These are phyloP conservation scores for Fusarium sp. DNA, from an alignment of 2,329 filamentous ascomycete genomes.

Conservation along the genomic window DNA sequence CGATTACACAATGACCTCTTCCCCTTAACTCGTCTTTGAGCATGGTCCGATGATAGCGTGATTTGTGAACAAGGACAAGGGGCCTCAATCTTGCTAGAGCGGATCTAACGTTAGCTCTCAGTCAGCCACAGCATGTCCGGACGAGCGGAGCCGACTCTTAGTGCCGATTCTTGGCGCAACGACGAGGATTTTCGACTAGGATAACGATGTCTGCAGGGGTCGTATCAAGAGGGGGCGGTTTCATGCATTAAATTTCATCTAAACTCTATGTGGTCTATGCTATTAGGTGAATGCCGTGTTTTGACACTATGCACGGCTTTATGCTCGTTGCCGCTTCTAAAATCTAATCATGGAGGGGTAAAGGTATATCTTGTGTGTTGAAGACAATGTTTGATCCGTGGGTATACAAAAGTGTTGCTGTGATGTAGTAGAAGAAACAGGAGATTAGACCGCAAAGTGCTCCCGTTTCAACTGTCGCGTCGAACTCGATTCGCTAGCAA, in stretches of 20 bases:
- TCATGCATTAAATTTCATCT: conserved; percentile 10
- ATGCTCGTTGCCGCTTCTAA: conserved; percentile 5
- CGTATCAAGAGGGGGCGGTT: not conserved
- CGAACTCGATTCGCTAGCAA: conserved; percentile 43
- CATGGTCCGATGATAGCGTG: not conserved
- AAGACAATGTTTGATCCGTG: not conserved
- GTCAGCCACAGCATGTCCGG: conserved; percentile 14
- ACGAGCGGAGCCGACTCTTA: conserved; percentile 29
- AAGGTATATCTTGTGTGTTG: conserved; percentile 8
- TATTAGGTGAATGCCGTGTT: not conserved
- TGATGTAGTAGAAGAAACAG: not conserved
- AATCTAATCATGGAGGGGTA: not conserved
- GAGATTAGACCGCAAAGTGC: conserved; percentile 16
- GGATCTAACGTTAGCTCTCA: conserved; percentile 1
- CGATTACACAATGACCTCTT: not conserved
- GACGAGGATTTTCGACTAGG: conserved; percentile 2
- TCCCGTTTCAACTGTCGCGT: conserved; percentile 41
- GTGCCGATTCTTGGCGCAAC: not conserved
- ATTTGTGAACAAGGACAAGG: not conserved
- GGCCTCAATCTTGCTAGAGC: not conserved
- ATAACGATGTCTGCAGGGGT: not conserved
- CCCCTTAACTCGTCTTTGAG: not conserved
- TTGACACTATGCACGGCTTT: not conserved
- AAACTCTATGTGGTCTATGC: conserved; percentile 6
- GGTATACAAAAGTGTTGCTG: not conserved